Percentiles rank a stretch among this genome's conserved stretches.
Evolutionary conservation across 148 eudicot genomes (phyloP).

Genomic region (Rhododendron henanense): DNA sequence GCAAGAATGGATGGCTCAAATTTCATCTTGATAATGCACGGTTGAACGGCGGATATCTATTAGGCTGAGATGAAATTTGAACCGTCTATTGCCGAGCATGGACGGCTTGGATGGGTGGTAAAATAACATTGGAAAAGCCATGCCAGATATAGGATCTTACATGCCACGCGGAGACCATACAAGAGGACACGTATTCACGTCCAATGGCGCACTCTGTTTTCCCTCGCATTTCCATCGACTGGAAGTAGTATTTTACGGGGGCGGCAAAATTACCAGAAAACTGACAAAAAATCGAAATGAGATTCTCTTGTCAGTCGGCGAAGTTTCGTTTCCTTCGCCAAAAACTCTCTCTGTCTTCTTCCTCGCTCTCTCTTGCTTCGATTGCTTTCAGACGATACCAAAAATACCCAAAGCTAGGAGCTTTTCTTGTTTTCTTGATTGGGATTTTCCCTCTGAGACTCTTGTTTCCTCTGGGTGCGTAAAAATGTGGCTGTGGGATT

Average conservation of each 20-base stretch:
- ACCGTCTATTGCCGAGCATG: fast-evolving
- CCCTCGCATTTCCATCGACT: background rate
- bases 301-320: constrained; percentile 8
- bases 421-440: background rate
- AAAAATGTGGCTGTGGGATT: constrained; percentile 70
- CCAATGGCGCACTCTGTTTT: background rate
- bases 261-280: constrained; percentile 8
- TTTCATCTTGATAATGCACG: too few species aligned
- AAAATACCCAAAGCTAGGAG: background rate
- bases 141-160: background rate
- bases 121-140: background rate
- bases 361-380: background rate
- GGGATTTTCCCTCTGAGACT: background rate
- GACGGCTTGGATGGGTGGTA: too few species aligned
- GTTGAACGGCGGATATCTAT: fast-evolving
- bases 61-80: fast-evolving
- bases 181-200: background rate
- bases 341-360: background rate
- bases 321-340: constrained; percentile 12
- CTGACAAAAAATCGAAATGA: background rate
- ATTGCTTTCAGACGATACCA: background rate
- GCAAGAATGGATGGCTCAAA: too few species aligned
- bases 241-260: background rate
- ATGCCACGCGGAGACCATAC: background rate
- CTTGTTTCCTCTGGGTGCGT: background rate